Conservation (phyloP, 352 stramenopile genomes). For the Globisporangium cystogenes region DNA sequence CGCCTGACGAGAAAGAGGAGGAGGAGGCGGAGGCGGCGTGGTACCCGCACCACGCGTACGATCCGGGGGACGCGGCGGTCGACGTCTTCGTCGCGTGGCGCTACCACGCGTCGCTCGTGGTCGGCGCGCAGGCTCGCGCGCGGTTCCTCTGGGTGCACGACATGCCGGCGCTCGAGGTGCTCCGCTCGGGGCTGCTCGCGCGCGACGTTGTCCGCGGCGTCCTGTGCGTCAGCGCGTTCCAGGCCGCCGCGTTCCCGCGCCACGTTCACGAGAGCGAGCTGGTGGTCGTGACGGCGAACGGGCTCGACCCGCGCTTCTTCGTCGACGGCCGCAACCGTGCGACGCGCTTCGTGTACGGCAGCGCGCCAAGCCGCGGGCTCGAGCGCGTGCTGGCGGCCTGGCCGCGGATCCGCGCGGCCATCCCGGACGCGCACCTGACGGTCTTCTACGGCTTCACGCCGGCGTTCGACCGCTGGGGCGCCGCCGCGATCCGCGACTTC, state of each 20-base stretch:
- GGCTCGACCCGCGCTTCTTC: constrained; percentile 62
- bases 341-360: constrained; percentile 84
- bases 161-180: constrained; percentile 29
- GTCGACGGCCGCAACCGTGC: constrained; percentile 46
- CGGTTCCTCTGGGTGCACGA: constrained; percentile 87
- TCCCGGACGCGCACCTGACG: constrained; percentile 54
- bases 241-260: constrained; percentile 47
- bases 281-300: constrained; percentile 65
- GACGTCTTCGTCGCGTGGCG: constrained; percentile 91
- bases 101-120: constrained; percentile 76
- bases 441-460: constrained; percentile 90
- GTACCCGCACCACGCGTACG: constrained; percentile 72
- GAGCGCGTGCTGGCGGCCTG: constrained; percentile 59
- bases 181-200: constrained; percentile 31
- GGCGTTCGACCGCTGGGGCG: constrained; percentile 66
- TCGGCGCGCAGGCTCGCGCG: constrained; percentile 28
- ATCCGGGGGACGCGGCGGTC: constrained; percentile 40
- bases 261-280: constrained; percentile 27
- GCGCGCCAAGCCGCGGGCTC: constrained; percentile 77
- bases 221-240: constrained; percentile 80
- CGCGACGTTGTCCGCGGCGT: constrained; percentile 45
- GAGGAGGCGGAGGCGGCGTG: no score
- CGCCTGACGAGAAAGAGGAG: constrained; percentile 6
- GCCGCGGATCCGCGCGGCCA: constrained; percentile 46
- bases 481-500: constrained; percentile 36